Conservation (phyloP, 1,284 basidiomycete species). For the Apiotrichum laibachii region DNA sequence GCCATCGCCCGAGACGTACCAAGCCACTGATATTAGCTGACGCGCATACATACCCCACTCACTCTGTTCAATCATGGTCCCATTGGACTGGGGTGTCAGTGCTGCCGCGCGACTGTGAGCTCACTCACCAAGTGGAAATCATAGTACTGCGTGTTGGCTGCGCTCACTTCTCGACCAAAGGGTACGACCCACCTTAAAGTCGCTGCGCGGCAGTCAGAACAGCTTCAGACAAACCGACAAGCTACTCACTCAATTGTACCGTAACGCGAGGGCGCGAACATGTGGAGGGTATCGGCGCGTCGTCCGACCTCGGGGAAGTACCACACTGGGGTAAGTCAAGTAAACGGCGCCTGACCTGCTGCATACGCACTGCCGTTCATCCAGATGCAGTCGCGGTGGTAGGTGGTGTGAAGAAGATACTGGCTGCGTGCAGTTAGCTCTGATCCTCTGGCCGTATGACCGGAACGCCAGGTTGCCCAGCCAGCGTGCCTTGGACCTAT, state of each 20-base stretch:
- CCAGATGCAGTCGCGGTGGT: slow-evolving; percentile 30
- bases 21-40: slow-evolving; percentile 13
- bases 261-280: slow-evolving; percentile 31
- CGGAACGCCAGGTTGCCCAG: too few species aligned
- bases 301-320: slow-evolving; percentile 37
- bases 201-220: slow-evolving; percentile 10
- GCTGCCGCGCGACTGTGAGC: not conserved
- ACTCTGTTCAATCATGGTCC: slow-evolving; percentile 18
- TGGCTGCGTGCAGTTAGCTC: slow-evolving; percentile 7
- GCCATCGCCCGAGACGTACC: slow-evolving; percentile 10
- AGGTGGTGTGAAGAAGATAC: slow-evolving; percentile 29
- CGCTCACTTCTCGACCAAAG: not conserved
- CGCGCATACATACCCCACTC: not conserved
- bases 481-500: not conserved
- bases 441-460: too few species aligned
- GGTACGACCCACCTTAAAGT: slow-evolving; percentile 15
- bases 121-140: slow-evolving; percentile 29
- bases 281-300: slow-evolving; percentile 25
- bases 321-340: slow-evolving; percentile 26
- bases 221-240: too few species aligned
- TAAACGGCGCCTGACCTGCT: not conserved
- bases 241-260: slow-evolving; percentile 26
- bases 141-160: slow-evolving; percentile 25
- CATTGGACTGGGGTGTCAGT: slow-evolving; percentile 21
- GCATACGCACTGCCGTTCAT: slow-evolving; percentile 25